A percentile compares a stretch with the other conserved stretches of the same genome.
Evolutionary conservation across 2,329 filamentous ascomycete genomes (phyloP).

Genomic region (Tolypocladium album): DNA sequence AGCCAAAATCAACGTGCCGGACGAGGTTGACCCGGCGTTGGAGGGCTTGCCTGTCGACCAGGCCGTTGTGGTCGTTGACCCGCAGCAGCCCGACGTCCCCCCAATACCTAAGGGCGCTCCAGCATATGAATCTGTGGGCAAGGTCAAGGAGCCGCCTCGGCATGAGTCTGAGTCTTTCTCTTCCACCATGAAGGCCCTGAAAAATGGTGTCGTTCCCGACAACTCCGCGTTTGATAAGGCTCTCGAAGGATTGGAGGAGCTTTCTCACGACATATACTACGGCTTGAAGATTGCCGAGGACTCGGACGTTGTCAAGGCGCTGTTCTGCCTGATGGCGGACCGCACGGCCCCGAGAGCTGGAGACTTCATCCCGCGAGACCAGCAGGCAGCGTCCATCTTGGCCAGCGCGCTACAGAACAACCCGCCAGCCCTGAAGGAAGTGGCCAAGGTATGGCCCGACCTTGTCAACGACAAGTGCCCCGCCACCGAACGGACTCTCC

Average conservation of each 20-base stretch:
- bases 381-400: conserved; percentile 46
- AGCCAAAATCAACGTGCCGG: conserved; percentile 53
- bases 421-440: conserved; percentile 43
- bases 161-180: conserved; percentile 17
- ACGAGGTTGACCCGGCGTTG: conserved; percentile 34
- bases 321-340: conserved; percentile 43
- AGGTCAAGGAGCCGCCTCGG: conserved; percentile 41
- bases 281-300: conserved; percentile 52
- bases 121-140: conserved; percentile 44
- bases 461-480: conserved; percentile 29
- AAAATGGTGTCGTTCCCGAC: conserved; percentile 23
- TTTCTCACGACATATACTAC: conserved; percentile 61
- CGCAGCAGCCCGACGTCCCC: conserved; percentile 21
- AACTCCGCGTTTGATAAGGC: conserved; percentile 33
- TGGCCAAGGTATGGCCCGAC: conserved; percentile 35
- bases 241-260: conserved; percentile 48
- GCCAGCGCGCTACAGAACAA: conserved; percentile 54
- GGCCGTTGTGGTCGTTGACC: conserved; percentile 44
- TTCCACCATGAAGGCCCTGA: conserved; percentile 37
- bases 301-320: conserved; percentile 36
- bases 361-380: conserved; percentile 26
- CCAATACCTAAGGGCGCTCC: conserved; percentile 39
- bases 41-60: conserved; percentile 42
- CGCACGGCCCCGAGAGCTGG: conserved; percentile 12
- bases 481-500: conserved; percentile 16